Base-by-base conservation (phyloP, 352 stramenopile species). In the Phytophthora tentaculata region DNA sequence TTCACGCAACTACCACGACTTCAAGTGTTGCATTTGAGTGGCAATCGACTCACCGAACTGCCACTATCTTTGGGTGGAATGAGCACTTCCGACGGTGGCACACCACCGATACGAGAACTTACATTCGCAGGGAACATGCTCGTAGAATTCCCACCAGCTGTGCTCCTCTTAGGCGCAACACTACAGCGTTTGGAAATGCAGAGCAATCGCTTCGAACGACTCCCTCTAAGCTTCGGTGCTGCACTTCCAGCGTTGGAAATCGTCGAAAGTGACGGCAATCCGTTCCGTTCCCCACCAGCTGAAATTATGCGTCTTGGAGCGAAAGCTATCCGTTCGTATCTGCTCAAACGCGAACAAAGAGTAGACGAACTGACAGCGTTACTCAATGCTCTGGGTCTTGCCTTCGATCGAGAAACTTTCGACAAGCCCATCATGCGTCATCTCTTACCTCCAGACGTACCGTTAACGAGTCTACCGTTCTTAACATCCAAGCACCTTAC, bases 191-290 rank as follows among this genome's bases (percentile, higher is more conserved):
- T 92, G 9, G 62, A 84, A 20, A 86, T 94, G 67, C 86, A 92
- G 52, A 90, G 76, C 64, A 92, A 94, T 74, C 84, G 88, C 43
- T 68, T 94, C 20, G 75, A 76, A n/a, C 76, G 76, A 0, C 48
- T 94, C 1, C 86, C 86, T 0, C 63, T 88, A 10, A 77, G 74
- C 39, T 91, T 94, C 63, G 82, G 82, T 0, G 72, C 77, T 17
- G 57, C 57, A n/a, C 58, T 94, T 24, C 14, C 47, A 6, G 62
- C 22, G 2, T 59, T 94, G 6, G 51, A 88, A 17, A 54, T 77
- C 23, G 69, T 91, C 6, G 74, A 90, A 32, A 86, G 79, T 39
- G 83, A 94, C 28, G 83, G 86, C 13, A 94, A 92, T 56, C 86
- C 86, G n/a, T 90, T 92, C 48, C 71, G 76, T 19, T 92, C 82